These are phyloP conservation scores for Colletotrichum tofieldiae DNA, from an alignment of 2,329 filamentous ascomycete species.

Conservation along the genomic window DNA sequence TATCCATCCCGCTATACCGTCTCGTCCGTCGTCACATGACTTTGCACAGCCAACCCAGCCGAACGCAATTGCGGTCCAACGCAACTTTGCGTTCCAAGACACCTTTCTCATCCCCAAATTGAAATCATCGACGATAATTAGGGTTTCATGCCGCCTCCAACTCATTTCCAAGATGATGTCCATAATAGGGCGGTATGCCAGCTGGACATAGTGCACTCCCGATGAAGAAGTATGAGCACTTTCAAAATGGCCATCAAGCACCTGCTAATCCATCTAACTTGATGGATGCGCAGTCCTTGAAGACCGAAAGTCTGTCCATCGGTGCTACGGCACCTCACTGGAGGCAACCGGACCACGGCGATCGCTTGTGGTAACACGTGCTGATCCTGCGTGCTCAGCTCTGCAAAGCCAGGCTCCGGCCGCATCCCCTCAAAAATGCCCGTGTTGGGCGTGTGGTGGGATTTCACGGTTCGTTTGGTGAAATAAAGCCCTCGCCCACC, in stretches of 20 bases:
- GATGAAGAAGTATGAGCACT: not conserved
- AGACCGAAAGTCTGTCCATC: not conserved
- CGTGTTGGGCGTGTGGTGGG: not conserved
- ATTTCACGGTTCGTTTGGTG: not conserved
- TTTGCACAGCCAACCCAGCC: slow-evolving; percentile 13
- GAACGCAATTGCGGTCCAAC: slow-evolving; percentile 9
- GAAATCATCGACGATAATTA: slow-evolving; percentile 8
- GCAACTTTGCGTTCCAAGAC: slow-evolving; percentile 29
- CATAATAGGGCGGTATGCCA: not conserved
- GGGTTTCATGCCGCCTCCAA: not conserved
- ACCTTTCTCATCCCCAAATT: not conserved
- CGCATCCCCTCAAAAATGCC: not conserved
- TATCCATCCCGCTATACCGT: not conserved
- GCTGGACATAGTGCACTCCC: not conserved
- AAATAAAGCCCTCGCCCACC: not conserved
- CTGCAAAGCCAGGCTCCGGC: no score
- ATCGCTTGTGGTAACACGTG: slow-evolving; percentile 29
- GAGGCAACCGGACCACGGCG: slow-evolving; percentile 22
- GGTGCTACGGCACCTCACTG: slow-evolving; percentile 30
- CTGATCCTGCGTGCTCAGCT: slow-evolving; percentile 14
- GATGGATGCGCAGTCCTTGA: not conserved
- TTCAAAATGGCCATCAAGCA: no score
- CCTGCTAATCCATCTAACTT: not conserved
- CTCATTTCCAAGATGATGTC: not conserved
- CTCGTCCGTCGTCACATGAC: slow-evolving; percentile 30